Evolutionary conservation across 83 land plant species (phyloP).

Genomic region (Thuja plicata): DNA sequence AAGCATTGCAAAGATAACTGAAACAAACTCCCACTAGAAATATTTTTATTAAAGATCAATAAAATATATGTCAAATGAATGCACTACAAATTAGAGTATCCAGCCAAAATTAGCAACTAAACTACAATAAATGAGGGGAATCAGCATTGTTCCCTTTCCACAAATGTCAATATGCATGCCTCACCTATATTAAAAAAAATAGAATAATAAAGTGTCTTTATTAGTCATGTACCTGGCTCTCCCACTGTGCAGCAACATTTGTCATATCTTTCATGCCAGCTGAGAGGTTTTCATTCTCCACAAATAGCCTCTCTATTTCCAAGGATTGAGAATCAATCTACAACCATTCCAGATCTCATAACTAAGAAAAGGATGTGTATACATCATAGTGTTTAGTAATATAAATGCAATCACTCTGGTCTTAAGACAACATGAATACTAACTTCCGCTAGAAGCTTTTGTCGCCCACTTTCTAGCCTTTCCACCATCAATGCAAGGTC

Average conservation of each 20-base stretch:
- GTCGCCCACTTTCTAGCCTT: slow-evolving; percentile 70
- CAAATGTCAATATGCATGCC: neutral
- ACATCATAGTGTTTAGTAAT: neutral
- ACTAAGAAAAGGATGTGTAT: neutral
- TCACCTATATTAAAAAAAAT: neutral
- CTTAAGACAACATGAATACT: slow-evolving; percentile 5
- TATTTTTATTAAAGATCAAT: neutral
- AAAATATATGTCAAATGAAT: neutral
- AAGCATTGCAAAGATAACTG: neutral
- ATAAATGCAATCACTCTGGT: neutral
- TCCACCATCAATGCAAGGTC: slow-evolving; percentile 76
- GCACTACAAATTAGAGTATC: neutral
- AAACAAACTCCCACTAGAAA: neutral
- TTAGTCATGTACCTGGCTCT: slow-evolving; percentile 49
- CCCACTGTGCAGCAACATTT: slow-evolving; percentile 49
- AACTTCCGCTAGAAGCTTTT: slow-evolving; percentile 72
- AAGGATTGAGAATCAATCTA: slow-evolving; percentile 77
- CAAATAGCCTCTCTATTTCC: slow-evolving; percentile 74
- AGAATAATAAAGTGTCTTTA: neutral
- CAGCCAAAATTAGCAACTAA: neutral
- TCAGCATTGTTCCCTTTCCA: neutral
- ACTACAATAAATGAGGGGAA: neutral
- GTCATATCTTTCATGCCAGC: slow-evolving; percentile 49
- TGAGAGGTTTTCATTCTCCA: slow-evolving; percentile 57
- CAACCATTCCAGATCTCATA: neutral